These are phyloP conservation scores for Isabelozyma rhagii DNA, from an alignment of 805 yeast species.

Conservation along the genomic window DNA sequence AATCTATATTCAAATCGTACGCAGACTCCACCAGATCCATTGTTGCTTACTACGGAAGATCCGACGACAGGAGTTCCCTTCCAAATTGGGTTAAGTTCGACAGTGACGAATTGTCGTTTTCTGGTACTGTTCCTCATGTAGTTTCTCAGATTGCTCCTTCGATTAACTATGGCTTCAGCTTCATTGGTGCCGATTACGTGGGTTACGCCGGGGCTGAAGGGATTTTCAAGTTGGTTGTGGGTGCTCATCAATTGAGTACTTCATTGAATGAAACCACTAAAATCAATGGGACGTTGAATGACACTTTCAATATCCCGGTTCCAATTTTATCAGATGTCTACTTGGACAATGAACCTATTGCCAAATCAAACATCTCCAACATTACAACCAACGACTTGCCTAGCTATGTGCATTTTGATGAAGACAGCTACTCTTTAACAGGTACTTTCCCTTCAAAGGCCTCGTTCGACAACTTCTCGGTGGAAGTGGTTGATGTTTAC, in stretches of 20 bases:
- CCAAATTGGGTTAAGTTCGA: slow-evolving; percentile 89
- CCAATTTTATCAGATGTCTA: slow-evolving; percentile 62
- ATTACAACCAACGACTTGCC: slow-evolving; percentile 57
- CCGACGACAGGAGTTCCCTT: slow-evolving; percentile 79
- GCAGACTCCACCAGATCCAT: slow-evolving; percentile 46
- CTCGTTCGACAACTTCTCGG: slow-evolving; percentile 45
- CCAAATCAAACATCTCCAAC: slow-evolving; percentile 50
- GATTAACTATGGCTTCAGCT: slow-evolving; percentile 58
- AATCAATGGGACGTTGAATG: slow-evolving; percentile 67
- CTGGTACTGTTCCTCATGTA: slow-evolving; percentile 86
- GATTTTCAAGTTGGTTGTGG: slow-evolving; percentile 70
- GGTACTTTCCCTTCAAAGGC: slow-evolving; percentile 57
- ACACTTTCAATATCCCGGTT: slow-evolving; percentile 49
- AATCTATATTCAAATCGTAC: slow-evolving; percentile 51
- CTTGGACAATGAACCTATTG: slow-evolving; percentile 57
- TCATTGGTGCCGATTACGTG: slow-evolving; percentile 74
- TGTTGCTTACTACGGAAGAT: slow-evolving; percentile 73
- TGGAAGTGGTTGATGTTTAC: slow-evolving; percentile 56
- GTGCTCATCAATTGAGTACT: slow-evolving; percentile 83
- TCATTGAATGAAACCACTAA: slow-evolving; percentile 52
- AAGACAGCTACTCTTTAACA: slow-evolving; percentile 36
- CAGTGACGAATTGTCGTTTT: slow-evolving; percentile 56
- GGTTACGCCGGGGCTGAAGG: slow-evolving; percentile 74
- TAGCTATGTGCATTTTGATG: slow-evolving; percentile 49
- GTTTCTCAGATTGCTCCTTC: slow-evolving; percentile 90